Percentiles rank a stretch among this genome's conserved stretches.
Evolutionary conservation across 148 eudicot genomes (phyloP).

Genomic region (Amaranthus hypochondriacus): DNA sequence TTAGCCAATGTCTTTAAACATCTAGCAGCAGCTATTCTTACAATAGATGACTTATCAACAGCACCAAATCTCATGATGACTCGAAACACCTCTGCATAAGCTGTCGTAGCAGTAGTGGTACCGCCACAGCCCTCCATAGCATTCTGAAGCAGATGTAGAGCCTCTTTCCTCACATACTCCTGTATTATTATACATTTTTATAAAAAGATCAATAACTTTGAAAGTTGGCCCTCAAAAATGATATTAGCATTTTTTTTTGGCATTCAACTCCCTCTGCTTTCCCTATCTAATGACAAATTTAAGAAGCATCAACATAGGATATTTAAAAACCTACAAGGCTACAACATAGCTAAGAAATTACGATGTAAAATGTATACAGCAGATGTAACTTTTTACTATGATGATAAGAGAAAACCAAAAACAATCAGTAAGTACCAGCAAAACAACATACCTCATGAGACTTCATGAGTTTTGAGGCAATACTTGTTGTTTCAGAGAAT

Average conservation of each 20-base stretch:
- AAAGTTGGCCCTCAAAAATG: background rate
- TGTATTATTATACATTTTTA: conserved; percentile 17
- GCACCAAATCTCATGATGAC: conserved; percentile 66
- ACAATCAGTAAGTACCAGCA: conserved; percentile 8
- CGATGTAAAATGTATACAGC: background rate
- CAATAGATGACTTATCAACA: conserved; percentile 76
- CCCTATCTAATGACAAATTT: background rate
- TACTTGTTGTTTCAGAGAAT: conserved; percentile 70
- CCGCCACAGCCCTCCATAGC: conserved; percentile 98
- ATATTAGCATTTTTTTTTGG: background rate
- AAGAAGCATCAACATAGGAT: background rate
- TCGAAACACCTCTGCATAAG: conserved; percentile 81
- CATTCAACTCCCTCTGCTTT: background rate
- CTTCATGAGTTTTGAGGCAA: conserved; percentile 81
- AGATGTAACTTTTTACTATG: background rate
- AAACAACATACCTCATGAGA: conserved; percentile 63
- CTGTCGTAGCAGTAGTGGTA: conserved; percentile 52
- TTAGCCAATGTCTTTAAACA: conserved; percentile 88
- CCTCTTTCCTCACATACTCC: conserved; percentile 96
- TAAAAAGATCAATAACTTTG: background rate
- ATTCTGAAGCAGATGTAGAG: conserved; percentile 86
- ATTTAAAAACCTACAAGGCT: background rate
- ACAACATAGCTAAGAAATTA: background rate
- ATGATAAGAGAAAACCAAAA: background rate
- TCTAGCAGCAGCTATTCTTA: conserved; percentile 98